Percentiles rank a stretch among this genome's conserved stretches.
phyloP scores from a whole-genome alignment of 257 asterid genomes.

The Rhazya stricta region DNA sequence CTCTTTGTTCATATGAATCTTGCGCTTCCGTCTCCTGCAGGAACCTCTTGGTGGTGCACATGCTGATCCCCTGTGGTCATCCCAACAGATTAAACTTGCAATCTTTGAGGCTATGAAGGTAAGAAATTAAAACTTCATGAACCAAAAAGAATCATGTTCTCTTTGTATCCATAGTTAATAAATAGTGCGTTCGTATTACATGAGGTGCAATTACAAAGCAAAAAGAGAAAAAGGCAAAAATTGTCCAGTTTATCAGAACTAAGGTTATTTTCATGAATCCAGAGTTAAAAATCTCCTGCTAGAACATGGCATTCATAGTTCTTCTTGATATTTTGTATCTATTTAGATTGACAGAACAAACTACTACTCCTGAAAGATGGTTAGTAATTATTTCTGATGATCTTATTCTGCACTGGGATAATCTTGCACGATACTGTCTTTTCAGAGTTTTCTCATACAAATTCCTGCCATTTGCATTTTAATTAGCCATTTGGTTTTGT shows the following conservation, averaged over 20 bases:
- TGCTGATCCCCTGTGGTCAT: slow-evolving; percentile 52
- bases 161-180: too few species aligned
- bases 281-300: background rate
- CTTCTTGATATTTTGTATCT: too few species aligned
- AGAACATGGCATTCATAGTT: background rate
- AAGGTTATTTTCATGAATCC: slow-evolving; percentile 1
- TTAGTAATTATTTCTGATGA: background rate
- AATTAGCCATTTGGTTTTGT: background rate
- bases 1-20: background rate
- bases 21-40: slow-evolving; percentile 20
- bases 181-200: background rate
- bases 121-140: background rate
- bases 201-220: background rate
- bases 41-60: slow-evolving; percentile 69
- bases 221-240: background rate
- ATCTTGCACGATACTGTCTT: background rate
- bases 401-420: background rate
- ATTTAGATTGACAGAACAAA: background rate
- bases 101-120: slow-evolving; percentile 49
- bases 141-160: background rate
- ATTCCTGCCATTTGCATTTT: background rate
- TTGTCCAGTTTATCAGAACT: background rate
- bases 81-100: slow-evolving; percentile 46
- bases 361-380: background rate
- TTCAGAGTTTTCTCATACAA: background rate